Evolutionary conservation across 2,329 filamentous ascomycete genomes (phyloP), one percentile per base, ranked within the genome.

Genomic region (Cercospora brassicicola): DNA sequence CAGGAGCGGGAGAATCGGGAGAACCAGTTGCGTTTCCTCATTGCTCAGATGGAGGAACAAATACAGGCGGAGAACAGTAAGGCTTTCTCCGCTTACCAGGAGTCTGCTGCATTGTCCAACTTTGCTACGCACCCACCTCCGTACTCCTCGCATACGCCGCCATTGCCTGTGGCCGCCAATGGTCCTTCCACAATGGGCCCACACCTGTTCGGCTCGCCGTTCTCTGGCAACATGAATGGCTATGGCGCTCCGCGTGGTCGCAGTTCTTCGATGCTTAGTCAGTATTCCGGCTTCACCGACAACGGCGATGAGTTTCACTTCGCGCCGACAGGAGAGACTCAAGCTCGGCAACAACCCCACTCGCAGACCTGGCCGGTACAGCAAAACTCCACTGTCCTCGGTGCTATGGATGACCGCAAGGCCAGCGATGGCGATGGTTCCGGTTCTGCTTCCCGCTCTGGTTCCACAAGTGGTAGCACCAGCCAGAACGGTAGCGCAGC

Each of bases 211-310:
- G 67, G 70, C 65, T 74, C 74, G 9, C 74, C 75, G 4, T 75
- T 73, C 69, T 69, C 73, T 59, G 63, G 63, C 55, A 61, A 59
- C 55, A 67, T 71, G 56, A 66, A 64, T 18, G 69, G 64, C 36
- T 63, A 61, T 20, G 71, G 67, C 7, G 66, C 30, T 23, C 74
- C 73, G 42, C 81, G 83, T 30, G 83, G 82, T 59, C 82, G 83
- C 59, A 85, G 83, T 59, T 84, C 82, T 6, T 85, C 83, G 0
- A 84, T 85, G 82, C 81, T 85, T 48, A 84, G 83, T 60, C 82
- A 83, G 70, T 79, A 83, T 71, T 84, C 82, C 55, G 83, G 82
- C 66, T 84, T 85, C 74, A 85, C 83, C 18, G 84, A 85, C 67
- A 73, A 75, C 18, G 75, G 70, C 55, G 63, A 64, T 18, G 74